Base-by-base conservation (phyloP, 352 stramenopile genomes). In the Phytophthora tentaculata region DNA sequence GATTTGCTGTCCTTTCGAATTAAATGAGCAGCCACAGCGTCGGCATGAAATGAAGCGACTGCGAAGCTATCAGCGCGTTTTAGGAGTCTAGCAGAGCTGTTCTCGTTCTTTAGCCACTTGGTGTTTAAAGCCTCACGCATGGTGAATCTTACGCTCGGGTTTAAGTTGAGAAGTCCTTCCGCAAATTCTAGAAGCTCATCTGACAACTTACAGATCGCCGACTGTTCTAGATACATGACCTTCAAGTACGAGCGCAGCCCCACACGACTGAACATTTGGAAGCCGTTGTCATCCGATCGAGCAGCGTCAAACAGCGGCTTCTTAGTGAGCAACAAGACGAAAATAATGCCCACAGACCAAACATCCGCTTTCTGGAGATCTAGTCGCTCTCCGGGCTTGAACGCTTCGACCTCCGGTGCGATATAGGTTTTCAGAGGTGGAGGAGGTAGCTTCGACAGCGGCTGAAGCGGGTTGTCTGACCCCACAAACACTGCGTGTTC, bases 151-250 rank as follows among this genome's bases (percentile, higher is more conserved):
- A 92, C 80, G 7, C 68, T 74, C 0, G 95, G 92, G 68, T 98
- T 86, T 9, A 96, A 72, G 22, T 90, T 80, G 5, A 98, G 73
- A 41, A 98, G 74, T 0, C 90, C 86, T 49, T 97, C 89, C 3
- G 96, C 69, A 10, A 98, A 70, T 37, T 86, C 79, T 14, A 98
- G 56, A 43, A 91, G 69, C 4, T 82, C 79, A 9, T 85, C 81
- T 1, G 79, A 81, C n/a, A 90, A 61, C 20, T 75, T 76, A 49
- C 77, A 88, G 13, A 90, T 73, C 13, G 79, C 79, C 3, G 71
- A 83, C 51, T 90, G 81, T 44, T 90, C 81, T 6, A 90, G 63
- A 67, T 88, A 88, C 77, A 90, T 88, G 7, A 76, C 73, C 45
- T 83, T 83, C 48, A 90, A 50, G 53, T 87, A 90, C 0, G 70